Conservation (phyloP, 2,329 filamentous ascomycete species). For the Septoria linicola region DNA sequence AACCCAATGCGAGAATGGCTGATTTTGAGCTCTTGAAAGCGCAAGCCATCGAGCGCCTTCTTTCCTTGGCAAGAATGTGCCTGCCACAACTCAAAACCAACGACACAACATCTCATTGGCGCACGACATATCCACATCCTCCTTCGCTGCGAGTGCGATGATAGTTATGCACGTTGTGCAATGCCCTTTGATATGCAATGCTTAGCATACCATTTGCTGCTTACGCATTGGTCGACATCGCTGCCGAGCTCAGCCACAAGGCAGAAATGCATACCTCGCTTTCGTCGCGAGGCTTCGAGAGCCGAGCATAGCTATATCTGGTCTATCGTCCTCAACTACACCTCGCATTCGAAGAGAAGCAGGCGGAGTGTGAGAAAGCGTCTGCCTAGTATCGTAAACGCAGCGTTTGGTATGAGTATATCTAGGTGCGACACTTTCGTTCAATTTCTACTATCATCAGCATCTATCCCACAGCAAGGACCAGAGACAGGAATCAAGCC, state of each 20-base stretch:
- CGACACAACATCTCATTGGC: neutral
- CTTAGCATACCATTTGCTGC: neutral
- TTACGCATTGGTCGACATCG: neutral
- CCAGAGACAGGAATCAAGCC: neutral
- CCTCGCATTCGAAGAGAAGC: neutral
- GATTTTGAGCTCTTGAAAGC: too few relatives aligned
- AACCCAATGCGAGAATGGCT: neutral
- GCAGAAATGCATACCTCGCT: neutral
- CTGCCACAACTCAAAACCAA: conserved; percentile 10
- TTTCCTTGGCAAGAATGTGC: conserved; percentile 10
- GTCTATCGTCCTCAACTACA: neutral
- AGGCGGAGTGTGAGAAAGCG: neutral
- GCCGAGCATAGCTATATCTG: neutral
- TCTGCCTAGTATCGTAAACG: neutral
- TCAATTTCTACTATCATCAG: neutral
- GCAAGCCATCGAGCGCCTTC: neutral
- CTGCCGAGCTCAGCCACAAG: neutral
- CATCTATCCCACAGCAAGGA: neutral
- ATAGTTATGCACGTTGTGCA: neutral
- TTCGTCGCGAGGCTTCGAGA: neutral
- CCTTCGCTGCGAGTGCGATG: neutral
- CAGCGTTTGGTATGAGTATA: neutral
- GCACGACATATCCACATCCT: neutral
- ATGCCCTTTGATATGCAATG: neutral
- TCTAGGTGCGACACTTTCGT: neutral